Percentiles rank a stretch among this genome's conserved stretches.
Evolutionary conservation across 1,284 basidiomycete species (phyloP).

Genomic region (Leccinum subrobustum): DNA sequence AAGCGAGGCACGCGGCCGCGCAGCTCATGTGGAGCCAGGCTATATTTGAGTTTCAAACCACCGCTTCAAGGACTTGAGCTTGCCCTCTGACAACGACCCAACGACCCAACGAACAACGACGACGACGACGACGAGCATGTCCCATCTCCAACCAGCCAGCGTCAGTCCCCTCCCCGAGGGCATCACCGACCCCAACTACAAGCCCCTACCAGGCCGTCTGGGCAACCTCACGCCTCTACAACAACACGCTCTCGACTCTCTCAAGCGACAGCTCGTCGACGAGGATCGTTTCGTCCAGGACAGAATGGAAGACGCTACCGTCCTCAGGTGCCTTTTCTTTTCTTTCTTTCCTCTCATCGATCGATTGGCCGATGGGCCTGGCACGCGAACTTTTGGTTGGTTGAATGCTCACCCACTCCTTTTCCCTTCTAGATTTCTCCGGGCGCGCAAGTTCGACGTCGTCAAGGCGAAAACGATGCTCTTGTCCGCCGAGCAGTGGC

Average conservation of each 20-base stretch:
- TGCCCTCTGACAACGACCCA: not conserved
- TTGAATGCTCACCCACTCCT: not conserved
- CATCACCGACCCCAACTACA: slow-evolving; percentile 67
- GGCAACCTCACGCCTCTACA: slow-evolving; percentile 82
- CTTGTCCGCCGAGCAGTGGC: slow-evolving; percentile 83
- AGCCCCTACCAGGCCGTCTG: slow-evolving; percentile 72
- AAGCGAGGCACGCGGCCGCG: not conserved
- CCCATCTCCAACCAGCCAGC: slow-evolving; percentile 33
- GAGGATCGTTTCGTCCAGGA: slow-evolving; percentile 64
- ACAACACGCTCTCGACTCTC: slow-evolving; percentile 68
- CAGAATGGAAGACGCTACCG: slow-evolving; percentile 77
- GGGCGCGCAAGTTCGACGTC: slow-evolving; percentile 93
- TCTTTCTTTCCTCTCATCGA: not conserved
- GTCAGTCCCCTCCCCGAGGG: slow-evolving; percentile 58
- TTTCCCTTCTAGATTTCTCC: slow-evolving; percentile 65
- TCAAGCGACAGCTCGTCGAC: slow-evolving; percentile 66
- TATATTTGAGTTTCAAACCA: slow-evolving; percentile 18
- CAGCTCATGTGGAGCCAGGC: not conserved
- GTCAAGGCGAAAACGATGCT: slow-evolving; percentile 85
- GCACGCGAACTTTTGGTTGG: not conserved
- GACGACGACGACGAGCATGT: slow-evolving; percentile 22
- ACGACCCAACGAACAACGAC: not conserved
- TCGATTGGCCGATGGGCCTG: not conserved
- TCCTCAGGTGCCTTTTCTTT: slow-evolving; percentile 49
- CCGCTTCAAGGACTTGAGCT: not conserved